Base-by-base conservation (phyloP, 495 filamentous ascomycete genomes). In the Recurvomyces mirabilis region DNA sequence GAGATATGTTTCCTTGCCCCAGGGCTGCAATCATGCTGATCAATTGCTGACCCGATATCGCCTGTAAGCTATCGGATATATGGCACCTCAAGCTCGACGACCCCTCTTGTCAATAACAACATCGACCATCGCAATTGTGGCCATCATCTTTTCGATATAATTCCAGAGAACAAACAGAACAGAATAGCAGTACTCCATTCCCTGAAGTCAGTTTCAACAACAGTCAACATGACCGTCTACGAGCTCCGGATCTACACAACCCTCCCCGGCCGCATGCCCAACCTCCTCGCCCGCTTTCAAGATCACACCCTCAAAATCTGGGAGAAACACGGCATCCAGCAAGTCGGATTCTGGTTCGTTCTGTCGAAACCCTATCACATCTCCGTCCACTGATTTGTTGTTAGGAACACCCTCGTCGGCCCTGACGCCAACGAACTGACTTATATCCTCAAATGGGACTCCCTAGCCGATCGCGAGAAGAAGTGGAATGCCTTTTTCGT, bases 281-380 rank as follows among this genome's bases (percentile, higher is more conserved):
- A 47, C 25, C 35, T 47, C 10, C 44, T 47, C 6, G 33, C 36
- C 9, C 23, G 44, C 12, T 47, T 47, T 31, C 35, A 47, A 19
- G 34, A 47, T 36, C 44, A 47, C 33, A 47, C 44, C 1, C 34
- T 47, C 23, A 39, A 40, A 28, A 47, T 47, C 28, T 47, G 44
- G 44, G 44, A 47, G 29, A 47, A 47, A 18, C 44, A 47, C 17
- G 44, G 44, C 20, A 47, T 47, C 35, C 34, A 47, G 19, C 44
- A 47, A 33, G 35, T 47, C 17, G 44, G 44, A 19, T 47, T 47
- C 28, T 47, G 44, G 44, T 47, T 21, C 5, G 41, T 36, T 19
- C 7, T 9, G 12, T 10, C 10, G 4, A 33, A 2, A 5, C 9
- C 32, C 10, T 42, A 11, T 17, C 23, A 24, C 19, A 18, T 18